These are phyloP conservation scores for Porogramme epimiltina DNA, from an alignment of 1,284 basidiomycete species.

Conservation along the genomic window DNA sequence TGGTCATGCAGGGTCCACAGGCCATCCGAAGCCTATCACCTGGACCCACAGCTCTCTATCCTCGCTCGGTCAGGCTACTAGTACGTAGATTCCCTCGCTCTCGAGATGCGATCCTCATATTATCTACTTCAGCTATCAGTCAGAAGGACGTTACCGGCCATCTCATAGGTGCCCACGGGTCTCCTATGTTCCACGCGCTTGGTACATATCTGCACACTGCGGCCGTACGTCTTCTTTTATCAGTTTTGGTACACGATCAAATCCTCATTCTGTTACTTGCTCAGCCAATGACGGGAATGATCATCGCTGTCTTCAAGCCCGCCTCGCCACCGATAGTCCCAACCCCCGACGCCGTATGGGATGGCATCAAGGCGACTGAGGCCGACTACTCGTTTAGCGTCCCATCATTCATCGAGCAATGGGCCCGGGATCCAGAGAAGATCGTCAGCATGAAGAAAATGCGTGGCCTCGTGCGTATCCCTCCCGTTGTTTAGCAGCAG, in stretches of 20 bases:
- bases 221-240: constrained; percentile 12
- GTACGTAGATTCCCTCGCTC: not conserved
- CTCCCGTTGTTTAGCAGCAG: no score
- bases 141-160: constrained; percentile 6
- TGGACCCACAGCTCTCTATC: not conserved
- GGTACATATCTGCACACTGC: constrained; percentile 15
- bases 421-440: constrained; percentile 20
- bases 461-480: constrained; percentile 16
- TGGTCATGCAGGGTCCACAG: constrained; percentile 1
- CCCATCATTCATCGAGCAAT: constrained; percentile 30
- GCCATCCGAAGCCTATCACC: constrained; percentile 4
- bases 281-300: constrained; percentile 15
- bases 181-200: constrained; percentile 27
- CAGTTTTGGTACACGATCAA: not conserved
- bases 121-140: constrained; percentile 5
- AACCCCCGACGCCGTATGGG: constrained; percentile 24
- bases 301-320: constrained; percentile 19
- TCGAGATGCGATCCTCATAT: not conserved
- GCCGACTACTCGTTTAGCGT: constrained; percentile 24
- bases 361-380: constrained; percentile 13
- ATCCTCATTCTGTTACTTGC: not conserved
- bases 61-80: not conserved
- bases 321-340: constrained; percentile 19
- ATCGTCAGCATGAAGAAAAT: constrained; percentile 18
- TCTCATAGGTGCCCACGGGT: constrained; percentile 18